These are phyloP conservation scores for Dictyostelium firmibasis DNA, from an alignment of 78 protist species.

Conservation along the genomic window DNA sequence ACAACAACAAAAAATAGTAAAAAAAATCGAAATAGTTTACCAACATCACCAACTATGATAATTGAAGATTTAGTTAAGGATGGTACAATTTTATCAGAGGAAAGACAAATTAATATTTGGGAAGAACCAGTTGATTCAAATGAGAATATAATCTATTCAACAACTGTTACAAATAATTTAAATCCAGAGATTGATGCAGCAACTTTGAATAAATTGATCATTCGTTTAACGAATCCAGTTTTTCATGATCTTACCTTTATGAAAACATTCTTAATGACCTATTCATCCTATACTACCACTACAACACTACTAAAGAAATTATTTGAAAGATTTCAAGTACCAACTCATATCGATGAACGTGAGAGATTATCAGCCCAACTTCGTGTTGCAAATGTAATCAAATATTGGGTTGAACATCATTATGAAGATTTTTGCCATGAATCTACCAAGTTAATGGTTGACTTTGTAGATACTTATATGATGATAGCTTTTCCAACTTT, in stretches of 20 bases:
- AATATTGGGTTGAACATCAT: slow-evolving; percentile 83
- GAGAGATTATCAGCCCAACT: slow-evolving; percentile 61
- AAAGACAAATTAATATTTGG: slow-evolving; percentile 48
- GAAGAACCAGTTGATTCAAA: slow-evolving; percentile 52
- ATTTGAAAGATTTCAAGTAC: slow-evolving; percentile 78
- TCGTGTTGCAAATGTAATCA: slow-evolving; percentile 74
- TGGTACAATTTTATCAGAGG: slow-evolving; percentile 11
- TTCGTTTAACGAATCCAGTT: slow-evolving; percentile 36
- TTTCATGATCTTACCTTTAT: slow-evolving; percentile 74
- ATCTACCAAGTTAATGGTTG: slow-evolving; percentile 52
- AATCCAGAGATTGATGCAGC: slow-evolving; percentile 54
- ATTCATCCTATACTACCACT: slow-evolving; percentile 64
- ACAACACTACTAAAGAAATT: slow-evolving; percentile 33
- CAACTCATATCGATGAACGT: slow-evolving; percentile 39
- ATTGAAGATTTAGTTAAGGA: background rate
- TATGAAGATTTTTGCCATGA: slow-evolving; percentile 67
- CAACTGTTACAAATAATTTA: background rate
- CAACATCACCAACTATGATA: background rate
- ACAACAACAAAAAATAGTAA: background rate
- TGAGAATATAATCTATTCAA: slow-evolving; percentile 26
- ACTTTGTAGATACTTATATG: slow-evolving; percentile 62
- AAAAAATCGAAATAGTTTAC: background rate
- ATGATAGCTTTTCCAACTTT: slow-evolving; percentile 49
- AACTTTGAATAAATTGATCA: slow-evolving; percentile 51
- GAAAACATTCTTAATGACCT: slow-evolving; percentile 81